phyloP scores from a whole-genome alignment of 73 alveolate genomes.

The Diophrys appendiculata region DNA sequence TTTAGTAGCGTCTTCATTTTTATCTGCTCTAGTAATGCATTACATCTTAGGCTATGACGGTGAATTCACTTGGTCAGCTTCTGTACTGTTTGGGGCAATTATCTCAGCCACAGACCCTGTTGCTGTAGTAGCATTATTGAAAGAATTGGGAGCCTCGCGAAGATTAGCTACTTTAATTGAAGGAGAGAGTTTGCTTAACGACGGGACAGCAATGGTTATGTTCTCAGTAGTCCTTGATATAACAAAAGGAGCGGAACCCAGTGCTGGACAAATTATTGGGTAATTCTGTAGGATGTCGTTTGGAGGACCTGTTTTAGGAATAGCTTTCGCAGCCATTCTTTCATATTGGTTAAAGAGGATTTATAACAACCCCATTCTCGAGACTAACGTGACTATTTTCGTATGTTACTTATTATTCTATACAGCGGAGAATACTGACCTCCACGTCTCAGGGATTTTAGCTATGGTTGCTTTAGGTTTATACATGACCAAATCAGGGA shows the following conservation, averaged over 20 bases:
- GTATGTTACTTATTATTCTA: conserved; percentile 59
- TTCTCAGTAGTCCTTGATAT: conserved; percentile 51
- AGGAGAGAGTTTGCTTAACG: conserved; percentile 76
- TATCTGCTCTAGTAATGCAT: conserved; percentile 53
- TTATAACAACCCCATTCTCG: conserved; percentile 61
- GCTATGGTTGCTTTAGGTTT: conserved; percentile 64
- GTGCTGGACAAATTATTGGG: conserved; percentile 48
- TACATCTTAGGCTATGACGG: conserved; percentile 56
- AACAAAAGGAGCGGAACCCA: conserved; percentile 53
- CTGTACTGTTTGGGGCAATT: conserved; percentile 71
- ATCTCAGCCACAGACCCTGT: conserved; percentile 79
- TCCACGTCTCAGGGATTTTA: conserved; percentile 65
- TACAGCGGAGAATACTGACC: conserved; percentile 54
- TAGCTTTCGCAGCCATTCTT: conserved; percentile 45
- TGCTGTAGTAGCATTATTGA: conserved; percentile 71
- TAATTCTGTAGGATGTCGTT: conserved; percentile 44
- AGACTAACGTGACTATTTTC: conserved; percentile 58
- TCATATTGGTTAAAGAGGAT: conserved; percentile 63
- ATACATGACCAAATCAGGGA: conserved; percentile 66
- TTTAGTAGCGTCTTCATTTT: conserved; percentile 51
- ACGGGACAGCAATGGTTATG: conserved; percentile 71
- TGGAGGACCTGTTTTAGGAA: conserved; percentile 71
- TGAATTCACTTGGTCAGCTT: conserved; percentile 66
- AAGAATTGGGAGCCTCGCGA: conserved; percentile 73
- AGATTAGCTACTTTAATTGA: conserved; percentile 64